Evolutionary conservation across 2,329 filamentous ascomycete genomes (phyloP), one percentile per base, ranked within the genome.

Genomic region (Sarocladiaceae sp.): DNA sequence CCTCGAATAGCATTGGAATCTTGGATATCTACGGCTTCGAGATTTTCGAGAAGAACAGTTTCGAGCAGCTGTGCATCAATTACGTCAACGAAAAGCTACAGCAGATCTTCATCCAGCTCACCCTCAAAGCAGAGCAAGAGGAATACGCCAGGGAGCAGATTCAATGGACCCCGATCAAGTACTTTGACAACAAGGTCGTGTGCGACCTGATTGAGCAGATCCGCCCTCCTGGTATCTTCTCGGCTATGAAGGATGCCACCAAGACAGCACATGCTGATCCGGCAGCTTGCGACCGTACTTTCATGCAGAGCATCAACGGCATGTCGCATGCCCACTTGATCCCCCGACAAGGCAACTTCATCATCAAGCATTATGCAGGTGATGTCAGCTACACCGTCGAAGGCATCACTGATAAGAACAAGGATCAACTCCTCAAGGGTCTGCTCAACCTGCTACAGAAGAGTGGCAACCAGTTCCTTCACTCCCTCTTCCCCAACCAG

Each of bases 61-160:
- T 98, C 58, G 93, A 98, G 64, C 93, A 98, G 66, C 79, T 98
- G 6, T 98, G 93, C 68, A 98, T 98, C 75, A 98, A 98, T 71
- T 98, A 97, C 59, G 94, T 97, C 59, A 98, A 98, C 65, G 93
- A 98, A 68, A 98, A 98, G 67, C 72, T 98, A 47, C 93, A 98
- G 66, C 93, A 98, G 60, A 97, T 98, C 57, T 98, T 98, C 62
- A 98, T 98, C 54, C 93, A 98, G 65, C 73, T 98, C 55, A 98
- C 93, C 0, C 67, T 98, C 50, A 95, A 95, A 70, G 85, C 93
- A 0, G 93, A 98, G 63, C 93, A 98, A 68, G 93, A 98, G 55
- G 93, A 98, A 63, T 98, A 98, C 58, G 88, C 85, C 13, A 76
- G 87, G 40, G 93, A 98, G 65, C 83, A 97, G 71, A 98, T 98